These are phyloP conservation scores for Epichloe amarillans DNA, from an alignment of 2,329 filamentous ascomycete species.

Conservation along the genomic window DNA sequence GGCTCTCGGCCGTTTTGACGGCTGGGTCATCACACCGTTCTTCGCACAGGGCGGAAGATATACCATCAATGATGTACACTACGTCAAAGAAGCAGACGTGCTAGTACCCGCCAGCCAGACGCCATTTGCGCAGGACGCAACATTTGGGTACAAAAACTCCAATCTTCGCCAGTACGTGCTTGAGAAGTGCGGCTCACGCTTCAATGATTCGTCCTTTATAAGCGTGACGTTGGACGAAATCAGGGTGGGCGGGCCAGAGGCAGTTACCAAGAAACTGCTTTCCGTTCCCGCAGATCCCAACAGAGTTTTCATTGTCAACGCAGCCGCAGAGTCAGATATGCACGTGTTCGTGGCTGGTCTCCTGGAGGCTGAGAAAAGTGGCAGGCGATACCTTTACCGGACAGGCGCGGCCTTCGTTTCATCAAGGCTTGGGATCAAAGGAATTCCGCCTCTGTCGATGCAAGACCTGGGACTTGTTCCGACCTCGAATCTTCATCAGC, in stretches of 20 bases:
- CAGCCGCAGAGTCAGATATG: constrained; percentile 39
- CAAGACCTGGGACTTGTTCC: constrained; percentile 23
- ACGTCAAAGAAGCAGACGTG: constrained; percentile 36
- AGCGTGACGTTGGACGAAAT: constrained; percentile 19
- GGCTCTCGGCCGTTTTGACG: constrained; percentile 33
- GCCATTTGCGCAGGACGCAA: constrained; percentile 42
- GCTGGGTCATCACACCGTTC: constrained; percentile 41
- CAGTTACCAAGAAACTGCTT: constrained; percentile 14
- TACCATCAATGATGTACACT: constrained; percentile 42
- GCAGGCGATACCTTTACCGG: constrained; percentile 23
- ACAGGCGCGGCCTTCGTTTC: constrained; percentile 28
- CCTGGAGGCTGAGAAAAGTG: constrained; percentile 20
- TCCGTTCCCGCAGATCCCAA: constrained; percentile 20
- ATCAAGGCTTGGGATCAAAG: constrained; percentile 35
- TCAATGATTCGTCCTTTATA: constrained; percentile 13
- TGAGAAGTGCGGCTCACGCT: constrained; percentile 31
- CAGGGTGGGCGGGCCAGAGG: constrained; percentile 14
- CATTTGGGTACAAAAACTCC: constrained; percentile 41
- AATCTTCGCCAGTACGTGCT: constrained; percentile 33
- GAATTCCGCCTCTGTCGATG: constrained; percentile 33
- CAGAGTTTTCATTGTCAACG: constrained; percentile 38
- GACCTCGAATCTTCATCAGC: neutral
- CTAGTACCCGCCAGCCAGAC: constrained; percentile 31
- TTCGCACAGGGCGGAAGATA: constrained; percentile 43
- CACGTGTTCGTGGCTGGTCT: constrained; percentile 39